Base-by-base conservation (phyloP, 805 yeast genomes). In the Wickerhamia fluorescens region DNA sequence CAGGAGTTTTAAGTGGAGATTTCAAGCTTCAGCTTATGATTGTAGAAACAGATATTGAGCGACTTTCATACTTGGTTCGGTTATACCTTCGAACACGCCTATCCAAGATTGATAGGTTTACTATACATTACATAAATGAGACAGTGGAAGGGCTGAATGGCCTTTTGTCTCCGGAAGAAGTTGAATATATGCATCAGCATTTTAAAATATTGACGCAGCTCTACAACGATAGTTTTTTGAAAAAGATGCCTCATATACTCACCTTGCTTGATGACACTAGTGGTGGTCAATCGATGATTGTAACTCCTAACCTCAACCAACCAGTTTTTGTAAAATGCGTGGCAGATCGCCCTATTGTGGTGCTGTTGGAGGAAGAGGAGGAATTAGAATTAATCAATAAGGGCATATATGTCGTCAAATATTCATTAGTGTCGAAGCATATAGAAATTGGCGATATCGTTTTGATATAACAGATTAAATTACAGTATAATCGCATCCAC, bases 41-140 rank as follows among this genome's bases (percentile, higher is more conserved):
- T 14, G 78, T 89, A 42, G 98, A 92, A 48, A 80, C 94, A 9
- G 97, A 92, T 42, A 68, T 92, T 14, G 97, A 92, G 44, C 61
- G 98, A 33, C 72, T 86, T 17, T 85, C 79, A 44, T 92, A 79
- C 49, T 54, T 89, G 20, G 64, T 88, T n/a, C 59, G 96, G 29
- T 70, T 85, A 9, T 89, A 86, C 50, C 61, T 88, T 19, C 68
- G 98, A 37, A 71, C 89, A 5, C 64, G 98, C 34, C 53, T 87
- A 32, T 58, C 62, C 36, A 88, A 83, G 53, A 72, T 92, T 27
- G 96, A 87, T 56, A 68, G 66, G 37, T 78, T 59, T 52, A 66
- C 85, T 15, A 58, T 82, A 4, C 75, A 61, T 44, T 74, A 85
- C 36, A 64, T 75, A 34, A 68, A 60, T 15, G 29, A 26, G n/a